Percentiles rank a stretch among this genome's conserved stretches.
These are phyloP conservation scores for Ascochyta koolunga DNA, from an alignment of 2,329 filamentous ascomycete genomes.

Conservation along the genomic window DNA sequence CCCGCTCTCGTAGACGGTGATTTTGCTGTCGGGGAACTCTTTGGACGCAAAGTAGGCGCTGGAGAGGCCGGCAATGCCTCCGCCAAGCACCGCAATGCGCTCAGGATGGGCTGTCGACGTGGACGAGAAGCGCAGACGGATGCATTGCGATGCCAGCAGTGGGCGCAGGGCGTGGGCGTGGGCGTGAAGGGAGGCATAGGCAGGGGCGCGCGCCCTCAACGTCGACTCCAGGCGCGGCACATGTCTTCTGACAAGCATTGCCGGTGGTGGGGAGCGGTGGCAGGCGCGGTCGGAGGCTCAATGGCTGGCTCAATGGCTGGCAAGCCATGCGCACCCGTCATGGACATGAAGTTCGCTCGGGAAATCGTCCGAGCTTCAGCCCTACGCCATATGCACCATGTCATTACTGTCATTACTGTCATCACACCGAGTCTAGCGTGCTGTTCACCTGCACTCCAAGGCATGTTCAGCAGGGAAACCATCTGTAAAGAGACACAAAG, in stretches of 20 bases:
- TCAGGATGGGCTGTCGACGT: slow-evolving; percentile 36
- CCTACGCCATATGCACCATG: slow-evolving; percentile 7
- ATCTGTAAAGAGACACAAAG: slow-evolving; percentile 15
- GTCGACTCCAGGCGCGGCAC: slow-evolving; percentile 40
- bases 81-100: slow-evolving; percentile 58
- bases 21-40: slow-evolving; percentile 68
- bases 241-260: slow-evolving; percentile 48
- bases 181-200: too few species aligned
- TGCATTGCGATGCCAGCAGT: slow-evolving; percentile 25
- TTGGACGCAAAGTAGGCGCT: slow-evolving; percentile 73
- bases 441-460: too few species aligned
- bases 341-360: slow-evolving; percentile 18
- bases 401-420: too few species aligned
- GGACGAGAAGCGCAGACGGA: slow-evolving; percentile 22
- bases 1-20: slow-evolving; percentile 81
- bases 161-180: slow-evolving; percentile 16
- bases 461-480: too few species aligned
- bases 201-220: slow-evolving; percentile 30
- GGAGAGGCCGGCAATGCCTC: slow-evolving; percentile 58
- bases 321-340: slow-evolving; percentile 16
- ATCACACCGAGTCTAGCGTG: not conserved
- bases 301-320: not conserved
- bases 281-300: slow-evolving; percentile 13
- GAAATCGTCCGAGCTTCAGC: slow-evolving; percentile 27
- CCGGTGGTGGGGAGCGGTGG: slow-evolving; percentile 30